Base-by-base conservation (phyloP, 331 rosid genomes). In the Pyrus hybrid region DNA sequence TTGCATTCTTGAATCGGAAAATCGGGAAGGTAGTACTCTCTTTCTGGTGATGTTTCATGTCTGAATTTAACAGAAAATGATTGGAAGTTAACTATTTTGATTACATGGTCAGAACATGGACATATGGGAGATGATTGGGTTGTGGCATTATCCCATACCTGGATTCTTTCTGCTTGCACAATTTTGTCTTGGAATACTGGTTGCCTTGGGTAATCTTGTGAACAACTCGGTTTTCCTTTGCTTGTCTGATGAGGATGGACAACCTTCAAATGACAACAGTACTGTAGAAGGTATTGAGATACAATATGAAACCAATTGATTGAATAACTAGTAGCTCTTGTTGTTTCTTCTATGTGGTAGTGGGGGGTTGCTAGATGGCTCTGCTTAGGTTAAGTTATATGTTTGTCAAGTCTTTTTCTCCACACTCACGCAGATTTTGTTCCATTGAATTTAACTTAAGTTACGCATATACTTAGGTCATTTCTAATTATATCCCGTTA, bases 41-140 rank as follows among this genome's bases (percentile, higher is more conserved):
- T 71, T 74, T 49, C 43, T 35, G 53, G 77, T 78, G 73, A 71
- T 37, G 37, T 68, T 63, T 72, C 62, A 43, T 28, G 43, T 64
- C 68, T 66, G 51, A 32, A 63, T 58, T 71, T 72, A 75, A 51
- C 7, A 6, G 70, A 69, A 70, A 79, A 74, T 72, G 43, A 20
- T 75, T 77, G 74, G 13, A 72, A 70, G 26, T 82, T 80, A 61
- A 66, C 56, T 33, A 9, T 73, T 66, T 68, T 16, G 28, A 58
- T 74, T 88, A 26, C 70, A 71, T 81, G 68, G 81, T 76, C 93
- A 92, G 99, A 94, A 92, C 91, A 95, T 87, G 91, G 86, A 87
- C 81, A 90, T 92, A 64, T 95, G 99, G 99, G 99, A 95, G 88
- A 92, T 91, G 97, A 87, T 92, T 57, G 99, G 99, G 76, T 86